Evolutionary conservation across 2,329 filamentous ascomycete genomes (phyloP), one percentile per base, ranked within the genome.

Genomic region (Xylariaceae sp.): DNA sequence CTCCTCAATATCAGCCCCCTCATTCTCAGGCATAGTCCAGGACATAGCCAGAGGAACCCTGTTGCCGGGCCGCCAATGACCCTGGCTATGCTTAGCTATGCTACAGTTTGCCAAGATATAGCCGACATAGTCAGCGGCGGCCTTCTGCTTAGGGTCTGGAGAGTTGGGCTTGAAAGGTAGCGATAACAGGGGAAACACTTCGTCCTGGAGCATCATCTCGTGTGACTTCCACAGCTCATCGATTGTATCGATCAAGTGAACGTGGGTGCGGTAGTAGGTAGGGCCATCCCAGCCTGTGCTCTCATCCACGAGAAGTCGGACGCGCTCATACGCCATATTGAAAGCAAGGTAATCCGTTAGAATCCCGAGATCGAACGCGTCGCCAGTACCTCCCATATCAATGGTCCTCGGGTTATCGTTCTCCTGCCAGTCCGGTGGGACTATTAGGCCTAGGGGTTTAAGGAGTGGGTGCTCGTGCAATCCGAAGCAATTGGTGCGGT

Each of bases 161-260:
- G 22, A 25, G 11, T 22, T 19, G 3, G 42, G 42, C 23, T 34
- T 11, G 16, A 44, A 44, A 3, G 42, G 35, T 19, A 44, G 42
- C 14, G 42, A 44, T 14, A 44, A n/a, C 0, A 44, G n/a, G 7
- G 42, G 42, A 22, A 44, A 44, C 6, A 33, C 14, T 20, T 44
- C 42, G 42, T 44, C 42, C 22, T 35, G 27, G 3, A 35, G 10
- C 20, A 45, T 19, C 36, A 45, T 45, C 42, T 45, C 42, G 22
- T 45, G 42, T 7, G 42, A 40, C n/a, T 45, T 45, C 37, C 19
- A 34, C 2, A 45, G 1, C 14, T 45, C 42, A 16, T 45, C 42
- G 4, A 45, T 2, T 3, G 42, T 34, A 6, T 29, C 25, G 25
- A 29, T 29, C 8, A 29, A 29, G 25, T 29, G 25, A 8, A 29